Evolutionary conservation across 768 basidiomycete species (phyloP).

Genomic region (Lentinula boryana): DNA sequence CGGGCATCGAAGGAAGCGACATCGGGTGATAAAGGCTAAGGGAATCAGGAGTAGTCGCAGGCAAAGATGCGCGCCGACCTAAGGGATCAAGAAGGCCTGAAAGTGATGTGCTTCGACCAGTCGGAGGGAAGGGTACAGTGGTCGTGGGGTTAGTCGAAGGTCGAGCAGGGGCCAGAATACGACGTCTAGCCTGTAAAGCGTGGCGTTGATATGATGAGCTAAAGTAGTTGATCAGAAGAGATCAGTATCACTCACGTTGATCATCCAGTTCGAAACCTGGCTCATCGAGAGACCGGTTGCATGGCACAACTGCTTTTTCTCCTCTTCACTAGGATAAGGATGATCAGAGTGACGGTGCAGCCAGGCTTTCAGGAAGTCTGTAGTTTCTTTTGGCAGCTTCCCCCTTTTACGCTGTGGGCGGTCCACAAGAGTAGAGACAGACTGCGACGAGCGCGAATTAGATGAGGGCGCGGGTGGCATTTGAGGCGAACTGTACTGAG

Average conservation of each 20-base stretch:
- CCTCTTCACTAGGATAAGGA: slow-evolving; percentile 84
- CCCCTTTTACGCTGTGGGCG: slow-evolving; percentile 79
- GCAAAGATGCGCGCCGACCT: slow-evolving; percentile 60
- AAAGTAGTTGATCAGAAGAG: slow-evolving; percentile 13
- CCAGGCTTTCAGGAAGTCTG: slow-evolving; percentile 86
- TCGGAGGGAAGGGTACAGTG: slow-evolving; percentile 62
- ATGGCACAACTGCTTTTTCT: slow-evolving; percentile 85
- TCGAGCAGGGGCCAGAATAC: slow-evolving; percentile 79
- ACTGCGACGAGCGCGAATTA: slow-evolving; percentile 48
- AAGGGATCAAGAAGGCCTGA: slow-evolving; percentile 35
- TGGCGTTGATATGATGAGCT: slow-evolving; percentile 7
- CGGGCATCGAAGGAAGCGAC: slow-evolving; percentile 60
- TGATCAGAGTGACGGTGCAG: slow-evolving; percentile 84
- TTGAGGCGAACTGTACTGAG: slow-evolving; percentile 33
- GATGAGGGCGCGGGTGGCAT: slow-evolving; percentile 30
- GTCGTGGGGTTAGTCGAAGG: slow-evolving; percentile 74
- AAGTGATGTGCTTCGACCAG: slow-evolving; percentile 37
- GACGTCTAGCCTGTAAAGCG: slow-evolving; percentile 58
- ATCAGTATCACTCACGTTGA: slow-evolving; percentile 48
- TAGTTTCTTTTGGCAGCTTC: slow-evolving; percentile 87
- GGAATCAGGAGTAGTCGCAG: slow-evolving; percentile 44
- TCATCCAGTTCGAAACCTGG: slow-evolving; percentile 94
- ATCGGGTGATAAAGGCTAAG: slow-evolving; percentile 76
- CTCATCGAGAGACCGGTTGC: slow-evolving; percentile 84
- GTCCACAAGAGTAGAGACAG: slow-evolving; percentile 59